A percentile compares a stretch with the other conserved stretches of the same genome.
These are phyloP conservation scores for Lagerstroemia speciosa DNA, from an alignment of 345 rosid genomes.

Conservation along the genomic window DNA sequence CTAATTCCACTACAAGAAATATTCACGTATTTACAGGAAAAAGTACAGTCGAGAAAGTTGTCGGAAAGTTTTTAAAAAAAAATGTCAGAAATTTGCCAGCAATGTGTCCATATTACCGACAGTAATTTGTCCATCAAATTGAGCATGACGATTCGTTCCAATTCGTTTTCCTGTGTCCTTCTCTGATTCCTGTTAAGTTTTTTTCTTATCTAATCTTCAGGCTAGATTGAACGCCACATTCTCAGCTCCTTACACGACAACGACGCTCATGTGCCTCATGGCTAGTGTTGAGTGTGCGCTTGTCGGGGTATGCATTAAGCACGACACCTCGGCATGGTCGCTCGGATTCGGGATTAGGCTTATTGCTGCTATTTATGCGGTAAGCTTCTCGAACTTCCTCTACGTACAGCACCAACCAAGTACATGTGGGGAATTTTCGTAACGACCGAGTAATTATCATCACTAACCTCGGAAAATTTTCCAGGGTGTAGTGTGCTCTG, in stretches of 20 bases:
- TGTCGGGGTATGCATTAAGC: slow-evolving; percentile 37
- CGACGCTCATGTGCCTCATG: slow-evolving; percentile 61
- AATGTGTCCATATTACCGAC: too few relatives aligned
- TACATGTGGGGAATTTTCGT: not conserved
- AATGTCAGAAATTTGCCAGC: too few relatives aligned
- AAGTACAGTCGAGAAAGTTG: too few relatives aligned
- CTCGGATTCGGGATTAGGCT: slow-evolving; percentile 43
- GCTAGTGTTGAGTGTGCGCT: slow-evolving; percentile 49
- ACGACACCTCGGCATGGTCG: slow-evolving; percentile 49
- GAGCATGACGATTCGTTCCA: not conserved
- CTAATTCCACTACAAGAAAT: too few relatives aligned
- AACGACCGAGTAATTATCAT: not conserved
- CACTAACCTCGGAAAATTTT: not conserved
- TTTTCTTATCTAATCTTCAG: too few relatives aligned
- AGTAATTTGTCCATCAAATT: not conserved
- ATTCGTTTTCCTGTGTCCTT: too few relatives aligned
- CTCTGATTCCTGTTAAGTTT: too few relatives aligned
- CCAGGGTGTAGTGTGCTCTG: slow-evolving; percentile 77
- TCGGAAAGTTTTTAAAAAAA: too few relatives aligned
- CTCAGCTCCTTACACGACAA: slow-evolving; percentile 79
- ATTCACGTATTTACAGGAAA: too few relatives aligned
- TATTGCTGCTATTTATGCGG: slow-evolving; percentile 57
- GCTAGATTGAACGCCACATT: slow-evolving; percentile 52
- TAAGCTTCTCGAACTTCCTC: slow-evolving; percentile 16
- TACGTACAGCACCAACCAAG: not conserved